Base-by-base conservation (phyloP, 2,329 filamentous ascomycete genomes). In the Epichloe brachyelytri region DNA sequence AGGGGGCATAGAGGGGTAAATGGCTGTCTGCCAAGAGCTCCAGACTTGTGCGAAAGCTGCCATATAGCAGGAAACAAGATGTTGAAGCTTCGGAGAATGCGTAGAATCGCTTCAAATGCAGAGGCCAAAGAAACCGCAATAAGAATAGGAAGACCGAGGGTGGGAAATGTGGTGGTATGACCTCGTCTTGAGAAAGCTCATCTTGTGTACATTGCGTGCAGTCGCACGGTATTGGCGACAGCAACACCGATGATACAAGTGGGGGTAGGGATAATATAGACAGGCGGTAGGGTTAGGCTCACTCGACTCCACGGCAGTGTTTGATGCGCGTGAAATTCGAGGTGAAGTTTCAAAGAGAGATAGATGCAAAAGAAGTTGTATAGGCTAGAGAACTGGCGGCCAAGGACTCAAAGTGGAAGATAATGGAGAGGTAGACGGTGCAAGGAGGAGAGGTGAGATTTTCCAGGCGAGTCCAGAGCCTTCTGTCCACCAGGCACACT, bases 121-220 rank as follows among this genome's bases (percentile, higher is more conserved):
- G 12, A 38, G 17, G 22, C 20, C n/a, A 51, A 22, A 38, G 5
- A 4, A 15, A 44, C 3, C 1, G 11, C 34, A 38, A 48, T 8
- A 43, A 47, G 39, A n/a, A 46, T 34, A 43, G 15, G 5, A 15
- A 44, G n/a, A 26, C 37, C 26, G 17, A 37, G 11, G 8, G 22
- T 17, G 20, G 26, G 34, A 8, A 48, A 11, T 14, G n/a, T n/a
- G 43, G 43, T 33, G 39, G 36, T n/a, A 52, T 36, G 43, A 54
- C 68, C 68, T 71, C 64, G 68, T 65, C 61, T 71, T 71, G 60
- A 71, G 66, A 58, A 71, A 70, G 62, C 68, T 70, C 67, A 69
- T 69, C 58, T 62, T 64, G 60, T 60, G 62, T 61, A 64, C 67
- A 68, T 68, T 62, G 61, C 65, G 62, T 63, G 50, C 51, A 50